Base-by-base conservation (phyloP, 306 rosid species). In the Lathyrus oleraceus region DNA sequence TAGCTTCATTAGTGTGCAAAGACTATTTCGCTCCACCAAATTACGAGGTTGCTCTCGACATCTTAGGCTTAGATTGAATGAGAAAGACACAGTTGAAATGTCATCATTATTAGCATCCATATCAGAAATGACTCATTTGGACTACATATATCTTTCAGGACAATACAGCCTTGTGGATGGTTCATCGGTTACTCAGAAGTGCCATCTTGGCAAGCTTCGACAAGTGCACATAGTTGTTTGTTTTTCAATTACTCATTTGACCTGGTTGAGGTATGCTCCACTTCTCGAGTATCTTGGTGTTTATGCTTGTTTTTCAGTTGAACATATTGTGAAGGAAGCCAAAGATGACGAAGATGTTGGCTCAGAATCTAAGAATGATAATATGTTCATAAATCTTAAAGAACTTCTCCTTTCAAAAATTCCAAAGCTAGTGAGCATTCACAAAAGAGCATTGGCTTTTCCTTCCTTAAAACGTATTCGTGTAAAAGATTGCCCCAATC, bases 391-490 rank as follows among this genome's bases (percentile, higher is more conserved):
- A 45, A 54, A 71, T 71, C 70, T 78, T 11, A 44, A 0, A n/a
- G 0, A 0, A 0, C 38, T 70, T 10, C 0, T 0, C 4, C 51
- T 70, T 42, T 0, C 0, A 0, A 0, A 1, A 0, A n/a, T 63
- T 38, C 14, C 27, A 10, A 15, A 5, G 20, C 38, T 77, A 15
- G 35, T 25, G 44, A 59, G 70, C 23, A 36, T 78, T 16, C 7
- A 72, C 43, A 57, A 13, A 10, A 65, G 52, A 48, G 15, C 64
- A 14, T 10, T 71, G 40, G 21, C 19, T 65, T 71, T 71, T 19
- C 82, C 70, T 58, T 45, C 6, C 20, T 5, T 71, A 0, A 27
- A 44, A 42, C 2, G 7, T 5, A 44, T 71, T 30, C 0, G 0
- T 0, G 19, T 58, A 42, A 0, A 0, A 0, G 0, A 0, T 4